phyloP scores from a whole-genome alignment of 2,329 filamentous ascomycete genomes.

The Huntiella decipiens region DNA sequence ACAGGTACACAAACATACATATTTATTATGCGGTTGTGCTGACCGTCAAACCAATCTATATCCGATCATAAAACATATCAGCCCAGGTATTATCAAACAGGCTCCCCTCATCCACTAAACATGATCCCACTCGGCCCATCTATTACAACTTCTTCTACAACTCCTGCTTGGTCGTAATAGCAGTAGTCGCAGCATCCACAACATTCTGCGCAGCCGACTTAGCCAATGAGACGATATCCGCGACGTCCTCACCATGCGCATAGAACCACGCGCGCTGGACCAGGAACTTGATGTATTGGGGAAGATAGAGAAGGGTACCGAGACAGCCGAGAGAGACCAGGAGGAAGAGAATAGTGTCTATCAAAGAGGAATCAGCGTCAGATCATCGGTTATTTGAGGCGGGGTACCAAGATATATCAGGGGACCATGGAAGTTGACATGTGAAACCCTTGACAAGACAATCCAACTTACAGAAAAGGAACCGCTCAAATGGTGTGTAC shows the following conservation, averaged over 20 bases:
- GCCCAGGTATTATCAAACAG: too few relatives aligned
- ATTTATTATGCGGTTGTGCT: too few relatives aligned
- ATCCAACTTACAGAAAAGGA: constrained; percentile 68
- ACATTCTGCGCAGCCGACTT: constrained; percentile 19
- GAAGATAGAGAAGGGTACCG: constrained; percentile 79
- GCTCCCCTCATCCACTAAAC: not conserved
- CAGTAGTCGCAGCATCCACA: constrained; percentile 18
- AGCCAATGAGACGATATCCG: constrained; percentile 27
- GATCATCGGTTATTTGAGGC: not conserved
- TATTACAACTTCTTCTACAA: constrained; percentile 14
- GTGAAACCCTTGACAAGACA: not conserved
- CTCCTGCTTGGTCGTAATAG: constrained; percentile 17
- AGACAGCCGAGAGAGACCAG: constrained; percentile 72
- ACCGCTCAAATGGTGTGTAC: constrained; percentile 89
- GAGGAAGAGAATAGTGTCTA: constrained; percentile 83
- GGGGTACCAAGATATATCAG: too few relatives aligned
- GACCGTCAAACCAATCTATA: too few relatives aligned
- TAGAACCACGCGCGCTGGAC: constrained; percentile 85
- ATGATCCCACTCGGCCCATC: not conserved
- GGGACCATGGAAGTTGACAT: not conserved
- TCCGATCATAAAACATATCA: too few relatives aligned
- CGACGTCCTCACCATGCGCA: constrained; percentile 58
- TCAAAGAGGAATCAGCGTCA: not conserved
- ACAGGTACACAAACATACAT: not conserved
- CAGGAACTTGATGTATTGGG: constrained; percentile 71